Evolutionary conservation across 345 rosid species (phyloP).

Genomic region (Salix suchowensis): DNA sequence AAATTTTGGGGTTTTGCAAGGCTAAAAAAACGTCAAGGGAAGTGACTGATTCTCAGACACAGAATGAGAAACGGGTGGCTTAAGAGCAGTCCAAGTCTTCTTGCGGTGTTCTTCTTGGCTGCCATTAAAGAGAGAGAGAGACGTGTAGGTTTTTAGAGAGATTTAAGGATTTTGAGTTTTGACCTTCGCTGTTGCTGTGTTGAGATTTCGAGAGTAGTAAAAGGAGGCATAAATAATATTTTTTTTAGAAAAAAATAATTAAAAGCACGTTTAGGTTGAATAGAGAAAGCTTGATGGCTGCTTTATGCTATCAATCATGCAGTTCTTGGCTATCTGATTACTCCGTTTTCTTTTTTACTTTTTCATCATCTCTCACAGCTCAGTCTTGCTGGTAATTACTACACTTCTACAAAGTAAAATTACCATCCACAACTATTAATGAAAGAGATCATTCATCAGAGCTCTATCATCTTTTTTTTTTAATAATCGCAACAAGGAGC

Average conservation of each 20-base stretch:
- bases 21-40: constrained; percentile 15
- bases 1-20: neutral
- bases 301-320: constrained; percentile 20
- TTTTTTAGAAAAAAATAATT: neutral
- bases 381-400: neutral
- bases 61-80: neutral
- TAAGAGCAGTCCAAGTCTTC: neutral
- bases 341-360: neutral
- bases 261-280: constrained; percentile 38
- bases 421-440: neutral
- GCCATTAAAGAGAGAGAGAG: constrained; percentile 21
- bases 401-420: neutral
- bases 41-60: constrained; percentile 18
- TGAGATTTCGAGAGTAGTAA: constrained; percentile 16
- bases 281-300: constrained; percentile 12
- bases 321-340: neutral
- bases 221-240: neutral
- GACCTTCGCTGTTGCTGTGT: neutral
- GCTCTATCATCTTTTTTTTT: too few species aligned
- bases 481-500: too few species aligned
- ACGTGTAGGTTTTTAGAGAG: neutral
- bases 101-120: constrained; percentile 21
- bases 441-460: too few species aligned
- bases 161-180: neutral
- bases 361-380: neutral